Evolutionary conservation across 106 monocot genomes (phyloP).

Genomic region (Vanilla planifolia): DNA sequence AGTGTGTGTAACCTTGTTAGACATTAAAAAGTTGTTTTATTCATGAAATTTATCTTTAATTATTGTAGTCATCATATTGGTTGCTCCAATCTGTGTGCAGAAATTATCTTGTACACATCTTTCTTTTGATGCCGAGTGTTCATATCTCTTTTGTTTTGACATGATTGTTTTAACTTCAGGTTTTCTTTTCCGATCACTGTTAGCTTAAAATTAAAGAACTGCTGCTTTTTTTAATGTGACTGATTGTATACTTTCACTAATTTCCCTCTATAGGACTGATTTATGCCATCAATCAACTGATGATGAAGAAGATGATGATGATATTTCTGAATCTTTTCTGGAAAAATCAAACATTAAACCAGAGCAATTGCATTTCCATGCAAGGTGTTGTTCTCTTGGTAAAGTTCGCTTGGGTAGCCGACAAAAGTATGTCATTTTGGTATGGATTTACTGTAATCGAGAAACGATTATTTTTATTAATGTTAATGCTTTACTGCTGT

Average conservation of each 20-base stretch:
- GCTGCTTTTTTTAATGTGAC: background rate
- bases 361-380: constrained; percentile 23
- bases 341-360: constrained; percentile 46
- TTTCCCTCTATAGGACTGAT: constrained; percentile 63
- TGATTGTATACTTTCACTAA: background rate
- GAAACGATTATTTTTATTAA: background rate
- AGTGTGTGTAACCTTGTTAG: too few relatives aligned
- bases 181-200: background rate
- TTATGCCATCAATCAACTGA: constrained; percentile 95
- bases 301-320: constrained; percentile 93
- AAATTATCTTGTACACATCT: background rate
- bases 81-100: too few relatives aligned
- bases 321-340: constrained; percentile 57
- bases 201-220: too few relatives aligned
- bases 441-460: constrained; percentile 9
- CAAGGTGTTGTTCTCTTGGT: constrained; percentile 46
- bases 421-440: constrained; percentile 91
- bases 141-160: background rate
- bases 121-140: background rate
- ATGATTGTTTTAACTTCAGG: background rate
- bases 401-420: constrained; percentile 69
- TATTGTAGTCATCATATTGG: too few relatives aligned
- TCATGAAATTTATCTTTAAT: too few relatives aligned
- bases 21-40: too few relatives aligned
- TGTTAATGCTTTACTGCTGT: background rate